Evolutionary conservation across 2,329 filamentous ascomycete species (phyloP).

Genomic region (Massarina eburnea): DNA sequence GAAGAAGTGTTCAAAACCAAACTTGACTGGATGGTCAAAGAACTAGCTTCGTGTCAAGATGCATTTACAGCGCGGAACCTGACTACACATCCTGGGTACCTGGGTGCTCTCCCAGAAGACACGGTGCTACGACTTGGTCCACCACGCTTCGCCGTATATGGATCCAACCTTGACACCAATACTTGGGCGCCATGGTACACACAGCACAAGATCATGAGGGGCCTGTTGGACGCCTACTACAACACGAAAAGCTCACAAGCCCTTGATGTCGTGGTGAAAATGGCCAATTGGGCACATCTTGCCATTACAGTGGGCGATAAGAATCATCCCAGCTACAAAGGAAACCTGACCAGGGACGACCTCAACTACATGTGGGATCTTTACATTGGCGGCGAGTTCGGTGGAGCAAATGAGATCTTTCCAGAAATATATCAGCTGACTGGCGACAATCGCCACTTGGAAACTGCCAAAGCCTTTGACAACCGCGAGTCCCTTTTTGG

Average conservation of each 20-base stretch:
- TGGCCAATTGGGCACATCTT: conserved; percentile 17
- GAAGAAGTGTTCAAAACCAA: conserved; percentile 12
- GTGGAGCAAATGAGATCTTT: conserved; percentile 17
- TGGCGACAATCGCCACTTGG: conserved; percentile 9
- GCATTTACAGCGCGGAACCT: conserved; percentile 8
- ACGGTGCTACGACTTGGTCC: conserved; percentile 15
- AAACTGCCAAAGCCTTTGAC: conserved; percentile 14
- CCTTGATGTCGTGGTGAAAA: conserved; percentile 15
- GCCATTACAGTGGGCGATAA: conserved; percentile 14
- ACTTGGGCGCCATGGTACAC: conserved; percentile 21
- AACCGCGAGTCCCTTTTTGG: conserved; percentile 17
- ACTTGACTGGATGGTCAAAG: conserved; percentile 16
- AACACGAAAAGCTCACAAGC: conserved; percentile 17
- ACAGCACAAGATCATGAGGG: conserved; percentile 18
- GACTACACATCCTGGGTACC: conserved; percentile 14
- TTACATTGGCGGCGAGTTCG: conserved; percentile 18
- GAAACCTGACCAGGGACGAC: conserved; percentile 15
- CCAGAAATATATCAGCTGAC: conserved; percentile 14
- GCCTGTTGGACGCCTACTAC: conserved; percentile 16
- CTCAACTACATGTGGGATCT: conserved; percentile 20
- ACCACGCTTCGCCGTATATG: conserved; percentile 16
- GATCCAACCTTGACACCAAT: conserved; percentile 8
- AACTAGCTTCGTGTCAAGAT: conserved; percentile 14
- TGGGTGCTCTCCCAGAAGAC: conserved; percentile 16
- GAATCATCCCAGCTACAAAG: conserved; percentile 14